These are phyloP conservation scores for Globisporangium abappressorium DNA, from an alignment of 352 stramenopile genomes.

Conservation along the genomic window DNA sequence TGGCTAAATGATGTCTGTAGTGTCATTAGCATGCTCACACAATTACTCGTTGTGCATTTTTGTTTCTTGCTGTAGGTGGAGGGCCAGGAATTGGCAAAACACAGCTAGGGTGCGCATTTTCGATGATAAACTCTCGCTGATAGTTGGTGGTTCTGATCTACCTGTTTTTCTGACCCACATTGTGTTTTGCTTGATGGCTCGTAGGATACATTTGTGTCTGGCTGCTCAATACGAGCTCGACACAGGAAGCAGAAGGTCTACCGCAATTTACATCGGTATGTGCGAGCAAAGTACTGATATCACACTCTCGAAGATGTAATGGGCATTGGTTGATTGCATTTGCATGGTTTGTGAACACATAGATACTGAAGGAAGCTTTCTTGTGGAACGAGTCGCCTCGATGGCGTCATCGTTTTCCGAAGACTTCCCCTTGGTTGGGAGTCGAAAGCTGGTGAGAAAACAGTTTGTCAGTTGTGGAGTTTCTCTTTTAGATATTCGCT, in stretches of 20 bases:
- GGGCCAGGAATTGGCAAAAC: constrained; percentile 73
- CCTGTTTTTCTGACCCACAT: neutral
- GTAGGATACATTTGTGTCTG: constrained; percentile 69
- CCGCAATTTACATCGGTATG: constrained; percentile 64
- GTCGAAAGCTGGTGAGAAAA: constrained; percentile 31
- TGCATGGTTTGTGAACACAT: neutral
- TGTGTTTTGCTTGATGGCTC: neutral
- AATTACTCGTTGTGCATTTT: neutral
- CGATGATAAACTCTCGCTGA: too few species aligned
- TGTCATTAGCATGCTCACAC: neutral
- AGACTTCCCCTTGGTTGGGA: constrained; percentile 49
- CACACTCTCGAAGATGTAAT: neutral
- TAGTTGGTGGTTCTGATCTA: neutral
- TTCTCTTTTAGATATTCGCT: constrained; percentile 7
- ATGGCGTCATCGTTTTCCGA: constrained; percentile 84
- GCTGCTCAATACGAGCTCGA: constrained; percentile 42
- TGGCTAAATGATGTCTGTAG: too few species aligned
- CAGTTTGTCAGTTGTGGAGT: constrained; percentile 13
- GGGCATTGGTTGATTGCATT: neutral
- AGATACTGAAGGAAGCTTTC: constrained; percentile 93
- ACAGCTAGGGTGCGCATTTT: constrained; percentile 56
- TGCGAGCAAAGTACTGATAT: neutral
- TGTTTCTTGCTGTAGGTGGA: constrained; percentile 37
- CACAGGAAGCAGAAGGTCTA: constrained; percentile 18
- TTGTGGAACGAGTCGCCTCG: constrained; percentile 74